phyloP scores from a whole-genome alignment of 148 eudicot genomes.

The Pharnaceum exiguum region DNA sequence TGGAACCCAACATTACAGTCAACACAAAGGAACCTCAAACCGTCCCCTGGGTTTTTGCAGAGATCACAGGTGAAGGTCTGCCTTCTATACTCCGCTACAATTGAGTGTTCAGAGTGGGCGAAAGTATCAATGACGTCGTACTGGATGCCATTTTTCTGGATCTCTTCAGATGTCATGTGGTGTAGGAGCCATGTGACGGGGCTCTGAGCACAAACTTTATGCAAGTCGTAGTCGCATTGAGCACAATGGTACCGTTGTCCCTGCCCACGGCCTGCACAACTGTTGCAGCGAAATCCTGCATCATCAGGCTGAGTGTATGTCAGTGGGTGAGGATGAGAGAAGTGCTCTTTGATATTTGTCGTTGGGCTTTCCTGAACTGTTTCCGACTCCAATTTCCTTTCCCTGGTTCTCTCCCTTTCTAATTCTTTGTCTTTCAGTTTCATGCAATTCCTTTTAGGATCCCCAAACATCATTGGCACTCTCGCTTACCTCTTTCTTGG shows the following conservation, averaged over 20 bases:
- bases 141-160: neutral
- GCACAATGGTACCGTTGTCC: slow-evolving; percentile 14
- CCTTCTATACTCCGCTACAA: slow-evolving; percentile 16
- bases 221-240: slow-evolving; percentile 19
- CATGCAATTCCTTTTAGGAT: slow-evolving; percentile 10
- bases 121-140: slow-evolving; percentile 7
- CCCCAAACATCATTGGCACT: slow-evolving; percentile 23
- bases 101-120: slow-evolving; percentile 17
- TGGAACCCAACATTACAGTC: slow-evolving; percentile 14
- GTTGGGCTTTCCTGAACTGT: neutral
- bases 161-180: slow-evolving; percentile 13
- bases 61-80: slow-evolving; percentile 15
- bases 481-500: neutral
- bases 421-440: slow-evolving; percentile 11
- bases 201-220: slow-evolving; percentile 10
- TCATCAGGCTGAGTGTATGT: neutral
- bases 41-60: slow-evolving; percentile 22
- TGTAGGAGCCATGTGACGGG: slow-evolving; percentile 16
- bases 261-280: neutral
- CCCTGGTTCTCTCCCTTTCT: slow-evolving; percentile 3
- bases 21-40: slow-evolving; percentile 18
- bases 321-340: slow-evolving; percentile 16
- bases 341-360: neutral
- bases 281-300: neutral
- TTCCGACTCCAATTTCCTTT: slow-evolving; percentile 3